Evolutionary conservation across 225 moss, liverwort and hornwort species (phyloP).

Genomic region (Marchantia polymorpha): DNA sequence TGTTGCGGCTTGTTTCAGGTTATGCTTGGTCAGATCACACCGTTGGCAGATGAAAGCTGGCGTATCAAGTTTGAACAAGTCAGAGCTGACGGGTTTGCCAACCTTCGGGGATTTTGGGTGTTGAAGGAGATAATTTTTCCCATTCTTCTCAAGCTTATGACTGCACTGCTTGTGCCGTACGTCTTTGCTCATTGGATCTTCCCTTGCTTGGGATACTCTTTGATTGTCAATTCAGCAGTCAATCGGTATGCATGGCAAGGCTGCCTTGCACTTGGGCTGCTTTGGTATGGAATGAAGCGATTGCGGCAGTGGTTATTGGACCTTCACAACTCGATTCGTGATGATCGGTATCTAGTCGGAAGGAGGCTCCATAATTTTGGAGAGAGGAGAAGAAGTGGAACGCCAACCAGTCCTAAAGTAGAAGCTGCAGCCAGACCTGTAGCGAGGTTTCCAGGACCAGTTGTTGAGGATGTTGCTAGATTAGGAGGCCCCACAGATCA

Average conservation of each 20-base stretch:
- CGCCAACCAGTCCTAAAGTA: constrained; percentile 26
- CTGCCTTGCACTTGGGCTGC: constrained; percentile 64
- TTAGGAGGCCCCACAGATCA: constrained; percentile 29
- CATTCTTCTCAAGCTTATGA: constrained; percentile 67
- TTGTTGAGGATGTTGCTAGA: constrained; percentile 34
- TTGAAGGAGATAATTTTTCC: constrained; percentile 74
- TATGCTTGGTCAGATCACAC: constrained; percentile 90
- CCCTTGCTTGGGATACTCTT: constrained; percentile 72
- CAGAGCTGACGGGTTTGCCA: constrained; percentile 85
- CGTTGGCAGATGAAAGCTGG: constrained; percentile 86
- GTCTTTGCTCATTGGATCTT: constrained; percentile 65
- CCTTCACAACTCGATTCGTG: constrained; percentile 96
- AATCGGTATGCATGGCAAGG: constrained; percentile 93
- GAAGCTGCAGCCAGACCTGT: constrained; percentile 25
- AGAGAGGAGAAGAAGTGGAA: constrained; percentile 58
- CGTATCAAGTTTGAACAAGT: constrained; percentile 88
- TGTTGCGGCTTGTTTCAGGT: constrained; percentile 47
- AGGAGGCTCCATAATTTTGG: constrained; percentile 89
- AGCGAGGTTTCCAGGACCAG: constrained; percentile 26
- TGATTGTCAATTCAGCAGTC: constrained; percentile 65
- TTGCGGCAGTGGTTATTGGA: constrained; percentile 80
- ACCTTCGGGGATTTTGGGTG: constrained; percentile 81
- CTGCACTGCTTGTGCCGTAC: constrained; percentile 68
- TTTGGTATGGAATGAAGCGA: constrained; percentile 72
- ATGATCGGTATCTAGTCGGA: constrained; percentile 94